A percentile compares a stretch with the other conserved stretches of the same genome.
Conservation (phyloP, 2,329 filamentous ascomycete genomes). For the Diaporthe eres region DNA sequence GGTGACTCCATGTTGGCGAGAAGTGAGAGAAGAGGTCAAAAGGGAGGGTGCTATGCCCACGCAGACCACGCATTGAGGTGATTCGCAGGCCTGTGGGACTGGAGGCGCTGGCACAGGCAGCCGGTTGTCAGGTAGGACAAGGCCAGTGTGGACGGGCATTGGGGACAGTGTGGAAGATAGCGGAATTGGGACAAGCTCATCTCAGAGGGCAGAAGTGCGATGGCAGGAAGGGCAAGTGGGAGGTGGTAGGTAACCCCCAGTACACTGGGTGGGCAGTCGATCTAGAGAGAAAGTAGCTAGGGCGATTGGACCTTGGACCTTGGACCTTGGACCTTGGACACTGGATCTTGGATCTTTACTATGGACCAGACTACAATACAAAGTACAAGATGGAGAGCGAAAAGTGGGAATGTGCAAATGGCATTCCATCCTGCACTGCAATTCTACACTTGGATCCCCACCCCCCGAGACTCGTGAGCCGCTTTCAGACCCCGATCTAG, state of each 20-base stretch:
- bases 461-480: not conserved
- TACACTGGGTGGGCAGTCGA: not conserved
- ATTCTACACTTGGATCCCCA: not conserved
- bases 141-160: not conserved
- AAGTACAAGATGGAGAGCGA: too few species aligned
- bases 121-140: not conserved
- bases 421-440: not conserved
- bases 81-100: conserved; percentile 16
- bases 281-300: conserved; percentile 24
- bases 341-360: not conserved
- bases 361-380: not conserved
- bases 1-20: not conserved
- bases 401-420: not conserved
- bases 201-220: not conserved
- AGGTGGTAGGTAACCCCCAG: too few species aligned
- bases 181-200: conserved; percentile 17
- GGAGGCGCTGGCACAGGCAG: not conserved
- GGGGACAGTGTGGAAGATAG: not conserved
- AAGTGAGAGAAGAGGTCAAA: too few species aligned
- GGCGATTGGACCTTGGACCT: not conserved
- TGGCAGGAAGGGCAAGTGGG: not conserved
- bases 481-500: conserved; percentile 23
- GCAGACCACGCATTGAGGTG: conserved; percentile 1
- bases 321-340: not conserved
- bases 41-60: not conserved